phyloP scores from a whole-genome alignment of 2,329 filamentous ascomycete species.

The Aspergillus novofumigatus region DNA sequence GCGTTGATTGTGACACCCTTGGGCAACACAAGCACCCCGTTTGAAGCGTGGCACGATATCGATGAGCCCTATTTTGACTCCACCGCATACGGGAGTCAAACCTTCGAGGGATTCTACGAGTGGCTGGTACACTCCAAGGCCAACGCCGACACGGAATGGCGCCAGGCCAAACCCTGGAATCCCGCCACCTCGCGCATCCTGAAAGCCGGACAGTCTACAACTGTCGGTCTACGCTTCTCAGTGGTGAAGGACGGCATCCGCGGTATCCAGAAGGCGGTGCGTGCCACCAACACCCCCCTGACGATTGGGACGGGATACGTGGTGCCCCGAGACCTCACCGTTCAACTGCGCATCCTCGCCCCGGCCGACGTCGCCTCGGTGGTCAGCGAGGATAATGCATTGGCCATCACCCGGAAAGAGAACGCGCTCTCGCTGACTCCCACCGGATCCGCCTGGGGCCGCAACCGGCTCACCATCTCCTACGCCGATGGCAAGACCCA shows the following conservation, averaged over 20 bases:
- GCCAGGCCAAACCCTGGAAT: conserved; percentile 51
- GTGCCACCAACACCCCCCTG: conserved; percentile 43
- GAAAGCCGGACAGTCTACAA: conserved; percentile 42
- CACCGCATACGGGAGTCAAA: conserved; percentile 49
- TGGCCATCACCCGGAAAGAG: conserved; percentile 23
- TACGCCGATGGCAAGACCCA: conserved; percentile 49
- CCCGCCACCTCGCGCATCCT: conserved; percentile 46
- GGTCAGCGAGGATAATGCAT: conserved; percentile 27
- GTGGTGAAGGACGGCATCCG: conserved; percentile 43
- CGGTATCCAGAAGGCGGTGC: conserved; percentile 47
- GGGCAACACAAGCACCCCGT: conserved; percentile 33
- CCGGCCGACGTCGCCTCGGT: conserved; percentile 17
- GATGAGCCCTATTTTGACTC: conserved; percentile 40
- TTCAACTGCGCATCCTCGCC: conserved; percentile 44
- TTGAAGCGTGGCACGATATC: conserved; percentile 56
- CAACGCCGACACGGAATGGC: conserved; percentile 57
- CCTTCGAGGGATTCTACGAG: conserved; percentile 59
- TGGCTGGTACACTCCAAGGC: conserved; percentile 55
- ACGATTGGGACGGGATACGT: conserved; percentile 54
- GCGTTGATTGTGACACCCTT: conserved; percentile 55
- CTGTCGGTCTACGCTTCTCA: conserved; percentile 52
- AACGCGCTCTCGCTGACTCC: conserved; percentile 14
- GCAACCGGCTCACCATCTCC: conserved; percentile 45
- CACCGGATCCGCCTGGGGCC: conserved; percentile 45
- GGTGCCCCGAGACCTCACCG: conserved; percentile 46